These are phyloP conservation scores for Ascochyta pisi DNA, from an alignment of 2,329 filamentous ascomycete species.

Conservation along the genomic window DNA sequence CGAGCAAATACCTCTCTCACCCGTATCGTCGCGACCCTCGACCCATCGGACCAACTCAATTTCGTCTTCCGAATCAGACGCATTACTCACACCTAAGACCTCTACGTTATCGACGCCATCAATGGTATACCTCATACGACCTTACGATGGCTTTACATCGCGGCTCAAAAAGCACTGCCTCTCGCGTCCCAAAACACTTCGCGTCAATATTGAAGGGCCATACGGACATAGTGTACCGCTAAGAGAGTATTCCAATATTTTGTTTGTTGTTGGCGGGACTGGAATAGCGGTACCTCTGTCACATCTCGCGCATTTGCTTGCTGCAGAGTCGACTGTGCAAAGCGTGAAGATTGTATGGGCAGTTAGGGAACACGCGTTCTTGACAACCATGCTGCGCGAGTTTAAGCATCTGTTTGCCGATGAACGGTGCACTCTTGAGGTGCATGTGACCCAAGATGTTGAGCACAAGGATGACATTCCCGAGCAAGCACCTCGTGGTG, in stretches of 20 bases:
- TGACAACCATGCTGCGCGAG: slow-evolving; percentile 33
- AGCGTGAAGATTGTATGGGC: slow-evolving; percentile 44
- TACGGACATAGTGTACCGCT: slow-evolving; percentile 56
- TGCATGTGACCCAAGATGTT: slow-evolving; percentile 37
- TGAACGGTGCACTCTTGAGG: slow-evolving; percentile 35
- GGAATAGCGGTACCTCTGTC: slow-evolving; percentile 45
- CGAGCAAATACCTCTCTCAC: slow-evolving; percentile 19
- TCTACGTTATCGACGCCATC: slow-evolving; percentile 12
- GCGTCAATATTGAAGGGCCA: slow-evolving; percentile 59
- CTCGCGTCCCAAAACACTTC: slow-evolving; percentile 35
- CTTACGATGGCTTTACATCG: slow-evolving; percentile 59
- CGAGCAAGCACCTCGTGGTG: slow-evolving; percentile 23
- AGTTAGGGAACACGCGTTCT: slow-evolving; percentile 41
- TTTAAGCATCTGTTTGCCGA: slow-evolving; percentile 30
- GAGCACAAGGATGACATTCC: slow-evolving; percentile 32
- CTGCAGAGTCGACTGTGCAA: slow-evolving; percentile 19
- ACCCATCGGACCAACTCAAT: slow-evolving; percentile 16
- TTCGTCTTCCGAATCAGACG: slow-evolving; percentile 39
- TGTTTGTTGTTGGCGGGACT: slow-evolving; percentile 48
- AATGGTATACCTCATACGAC: slow-evolving; percentile 58
- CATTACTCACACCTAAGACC: slow-evolving; percentile 25
- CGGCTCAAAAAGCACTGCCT: slow-evolving; percentile 45
- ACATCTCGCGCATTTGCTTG: slow-evolving; percentile 32
- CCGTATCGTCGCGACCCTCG: slow-evolving; percentile 15
- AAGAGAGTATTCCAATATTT: slow-evolving; percentile 48